Percentiles rank a stretch among this genome's conserved stretches.
Evolutionary conservation across 495 filamentous ascomycete genomes (phyloP).

Genomic region (Lasiosphaeris hirsuta): DNA sequence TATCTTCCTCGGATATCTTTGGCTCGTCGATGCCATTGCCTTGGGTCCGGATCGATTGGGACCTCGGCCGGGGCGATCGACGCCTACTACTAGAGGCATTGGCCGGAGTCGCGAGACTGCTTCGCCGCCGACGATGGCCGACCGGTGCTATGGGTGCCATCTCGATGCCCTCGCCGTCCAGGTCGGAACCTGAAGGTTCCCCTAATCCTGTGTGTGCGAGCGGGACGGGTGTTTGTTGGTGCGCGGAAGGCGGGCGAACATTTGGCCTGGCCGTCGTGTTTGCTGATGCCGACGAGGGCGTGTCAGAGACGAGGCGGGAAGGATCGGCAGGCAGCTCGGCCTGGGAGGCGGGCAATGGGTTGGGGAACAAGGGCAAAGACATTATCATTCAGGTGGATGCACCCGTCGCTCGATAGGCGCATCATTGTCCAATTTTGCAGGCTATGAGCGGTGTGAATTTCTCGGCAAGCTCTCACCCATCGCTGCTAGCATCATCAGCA

Average conservation of each 20-base stretch:
- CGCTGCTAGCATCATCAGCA: slow-evolving; percentile 7
- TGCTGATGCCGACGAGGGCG: background rate
- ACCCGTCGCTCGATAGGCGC: background rate
- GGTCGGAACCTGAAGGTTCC: slow-evolving; percentile 3
- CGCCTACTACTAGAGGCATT: slow-evolving; percentile 38
- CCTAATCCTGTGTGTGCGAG: background rate
- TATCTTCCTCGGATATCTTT: slow-evolving; percentile 41
- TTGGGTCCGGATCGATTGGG: slow-evolving; percentile 37
- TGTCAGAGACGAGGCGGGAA: background rate
- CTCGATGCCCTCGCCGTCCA: slow-evolving; percentile 40
- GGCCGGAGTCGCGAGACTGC: slow-evolving; percentile 51
- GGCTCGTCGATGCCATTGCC: slow-evolving; percentile 20
- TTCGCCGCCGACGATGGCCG: slow-evolving; percentile 57
- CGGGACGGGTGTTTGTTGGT: background rate
- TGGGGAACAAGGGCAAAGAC: background rate
- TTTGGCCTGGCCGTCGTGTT: slow-evolving; percentile 9
- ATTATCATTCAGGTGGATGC: slow-evolving; percentile 8
- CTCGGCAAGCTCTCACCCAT: slow-evolving; percentile 8
- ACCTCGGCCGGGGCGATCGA: slow-evolving; percentile 47
- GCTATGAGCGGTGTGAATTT: background rate
- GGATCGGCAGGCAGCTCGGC: background rate
- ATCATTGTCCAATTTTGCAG: slow-evolving; percentile 11
- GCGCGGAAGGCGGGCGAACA: background rate
- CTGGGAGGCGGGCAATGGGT: background rate
- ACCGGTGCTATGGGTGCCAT: slow-evolving; percentile 44